These are phyloP conservation scores for Penicillium hordei DNA, from an alignment of 2,329 filamentous ascomycete genomes.

Conservation along the genomic window DNA sequence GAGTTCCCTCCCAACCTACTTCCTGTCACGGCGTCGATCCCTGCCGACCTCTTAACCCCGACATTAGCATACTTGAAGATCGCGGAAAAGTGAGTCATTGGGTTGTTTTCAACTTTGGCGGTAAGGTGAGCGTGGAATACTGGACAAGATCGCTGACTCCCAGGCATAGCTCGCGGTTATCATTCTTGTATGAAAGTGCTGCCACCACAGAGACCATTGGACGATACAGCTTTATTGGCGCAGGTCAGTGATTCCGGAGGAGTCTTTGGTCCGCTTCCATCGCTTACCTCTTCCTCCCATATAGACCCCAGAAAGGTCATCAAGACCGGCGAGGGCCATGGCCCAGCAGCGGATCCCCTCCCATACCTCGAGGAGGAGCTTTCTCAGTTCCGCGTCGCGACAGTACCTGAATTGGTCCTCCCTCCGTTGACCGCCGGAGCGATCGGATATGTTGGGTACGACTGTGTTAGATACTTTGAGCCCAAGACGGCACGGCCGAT, in stretches of 20 bases:
- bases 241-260: conserved; percentile 50
- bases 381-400: conserved; percentile 72
- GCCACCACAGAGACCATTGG: conserved; percentile 88
- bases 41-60: conserved; percentile 89
- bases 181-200: conserved; percentile 94
- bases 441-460: conserved; percentile 95
- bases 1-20: conserved; percentile 71
- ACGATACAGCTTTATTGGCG: conserved; percentile 92
- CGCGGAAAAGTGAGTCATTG: conserved; percentile 62
- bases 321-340: conserved; percentile 83
- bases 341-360: conserved; percentile 78
- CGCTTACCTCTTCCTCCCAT: conserved; percentile 9
- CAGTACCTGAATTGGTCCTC: conserved; percentile 77
- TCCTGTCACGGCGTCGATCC: conserved; percentile 78
- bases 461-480: conserved; percentile 97
- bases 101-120: neutral
- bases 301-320: conserved; percentile 71
- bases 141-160: conserved; percentile 15
- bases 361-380: conserved; percentile 80
- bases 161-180: conserved; percentile 63
- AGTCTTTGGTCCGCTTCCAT: neutral
- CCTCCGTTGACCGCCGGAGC: conserved; percentile 88
- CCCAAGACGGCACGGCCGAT: conserved; percentile 88
- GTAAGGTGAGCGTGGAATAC: conserved; percentile 2
- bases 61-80: conserved; percentile 95